Base-by-base conservation (phyloP, 2,329 filamentous ascomycete genomes). In the Fusarium miscanthi region DNA sequence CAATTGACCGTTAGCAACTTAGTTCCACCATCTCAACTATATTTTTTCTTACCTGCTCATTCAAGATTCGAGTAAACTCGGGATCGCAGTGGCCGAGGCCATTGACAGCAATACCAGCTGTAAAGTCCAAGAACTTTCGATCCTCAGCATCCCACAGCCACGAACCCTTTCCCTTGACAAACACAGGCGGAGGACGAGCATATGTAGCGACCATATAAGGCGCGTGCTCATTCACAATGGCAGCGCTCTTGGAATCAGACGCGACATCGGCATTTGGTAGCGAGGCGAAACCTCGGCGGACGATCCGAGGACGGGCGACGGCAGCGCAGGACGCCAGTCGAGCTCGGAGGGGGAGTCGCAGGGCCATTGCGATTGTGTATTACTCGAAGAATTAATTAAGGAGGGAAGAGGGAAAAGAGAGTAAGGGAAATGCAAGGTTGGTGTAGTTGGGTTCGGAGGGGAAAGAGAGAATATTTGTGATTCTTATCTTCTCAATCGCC, bases 191-290 rank as follows among this genome's bases (percentile, higher is more conserved):
- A 53, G 96, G 95, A 31, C 96, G 93, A 58, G 94, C 91, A 83
- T 99, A 99, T 59, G 96, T 99, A 5, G 94, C 92, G 33, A 99
- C 93, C 95, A 99, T 98, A 84, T 91, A 98, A 6, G 93, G 92
- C 37, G 91, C 88, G 77, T 94, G 91, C 69, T 93, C 89, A 74
- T 90, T 87, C 73, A 97, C 89, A 66, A 97, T 88, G 35, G 90
- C 87, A 38, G 90, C 89, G 73, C 93, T 97, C 76, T 90, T 85
- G 2, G 94, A 96, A 81, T 94, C 92, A 52, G 88, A 77, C 19
- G 90, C 79, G 40, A 94, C 94, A 78, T 97, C 94, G 53, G 92
- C 88, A 74, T 92, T 94, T 14, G 92, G 86, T 17, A 86, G 74
- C 53, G 78, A 81, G 35, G 82, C 81, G 59, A 81, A 75, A 33